phyloP scores from a whole-genome alignment of 2,329 filamentous ascomycete species.

The Ceratocystis albifundus region DNA sequence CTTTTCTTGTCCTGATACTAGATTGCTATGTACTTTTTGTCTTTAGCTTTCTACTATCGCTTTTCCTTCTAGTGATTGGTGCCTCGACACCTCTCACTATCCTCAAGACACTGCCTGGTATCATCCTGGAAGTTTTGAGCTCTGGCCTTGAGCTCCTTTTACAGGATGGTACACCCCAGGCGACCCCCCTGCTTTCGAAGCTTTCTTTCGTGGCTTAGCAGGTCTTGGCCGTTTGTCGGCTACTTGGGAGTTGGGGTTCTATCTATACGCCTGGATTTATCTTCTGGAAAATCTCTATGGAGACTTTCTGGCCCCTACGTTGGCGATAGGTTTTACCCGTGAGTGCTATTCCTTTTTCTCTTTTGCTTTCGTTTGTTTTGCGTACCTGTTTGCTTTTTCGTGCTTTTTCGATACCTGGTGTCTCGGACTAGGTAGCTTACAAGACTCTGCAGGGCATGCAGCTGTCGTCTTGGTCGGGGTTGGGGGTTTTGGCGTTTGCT shows the following conservation, averaged over 20 bases:
- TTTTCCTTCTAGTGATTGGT: background rate
- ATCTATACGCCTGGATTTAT: background rate
- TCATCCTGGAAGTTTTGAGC: background rate
- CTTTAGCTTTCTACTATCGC: background rate
- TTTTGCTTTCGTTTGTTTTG: background rate
- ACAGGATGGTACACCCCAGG: background rate
- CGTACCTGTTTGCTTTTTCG: background rate
- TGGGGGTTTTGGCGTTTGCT: background rate
- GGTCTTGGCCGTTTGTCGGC: background rate
- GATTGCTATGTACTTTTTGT: background rate
- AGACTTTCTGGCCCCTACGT: background rate
- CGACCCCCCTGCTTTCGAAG: background rate
- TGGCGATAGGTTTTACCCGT: background rate
- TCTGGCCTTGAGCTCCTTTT: background rate
- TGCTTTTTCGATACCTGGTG: background rate
- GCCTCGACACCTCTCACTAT: background rate
- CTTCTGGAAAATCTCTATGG: background rate
- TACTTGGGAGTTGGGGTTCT: too few species aligned
- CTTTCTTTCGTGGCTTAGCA: background rate
- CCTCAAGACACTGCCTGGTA: background rate
- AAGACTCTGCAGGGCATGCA: background rate
- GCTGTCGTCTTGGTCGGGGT: too few species aligned
- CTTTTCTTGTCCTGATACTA: background rate
- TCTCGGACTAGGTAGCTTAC: background rate
- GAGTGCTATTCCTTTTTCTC: background rate